Base-by-base conservation (phyloP, 768 basidiomycete species). In the Imleria badia region DNA sequence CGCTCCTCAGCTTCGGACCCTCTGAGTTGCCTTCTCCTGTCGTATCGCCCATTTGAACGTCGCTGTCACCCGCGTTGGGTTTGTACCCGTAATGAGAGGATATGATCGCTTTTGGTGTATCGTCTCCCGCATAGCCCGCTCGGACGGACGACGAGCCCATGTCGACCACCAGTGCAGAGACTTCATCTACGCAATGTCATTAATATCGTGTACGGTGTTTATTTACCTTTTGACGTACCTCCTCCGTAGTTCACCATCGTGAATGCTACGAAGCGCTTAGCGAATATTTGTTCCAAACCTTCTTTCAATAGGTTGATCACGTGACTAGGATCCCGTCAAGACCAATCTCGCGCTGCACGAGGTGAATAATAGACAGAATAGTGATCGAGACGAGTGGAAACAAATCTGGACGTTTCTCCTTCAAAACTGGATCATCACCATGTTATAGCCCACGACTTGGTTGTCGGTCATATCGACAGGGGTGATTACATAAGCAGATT, bases 121-220 rank as follows among this genome's bases (percentile, higher is more conserved):
- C 97, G 73, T 98, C 96, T 43, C 97, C 97, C 12, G 97, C 96
- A 71, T 98, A 97, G 49, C 97, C 97, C 12, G 94, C 93, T 68
- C 97, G 87, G 50, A 95, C 75, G 10, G 93, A 89, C 23, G 89
- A 88, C 12, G 90, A 79, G 29, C 97, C 97, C 67, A 98, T 89
- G 76, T 99, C 97, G 35, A 99, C 76, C 22, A 98, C 97, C 48
- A 98, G 77, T 30, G 96, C 97, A 34, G 94, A 89, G n/a, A 98
- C 94, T 76, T 98, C 95, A 69, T 98, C 95, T 97, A 56, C 13
- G 23, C 4, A 34, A n/a, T 45, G 45, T 40, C 11, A 35, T 56
- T 33, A 52, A 54, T 45, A 3, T 56, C n/a, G 11, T 43, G 15
- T 9, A 39, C n/a, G 34, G 43, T 9, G 23, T 45, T 45, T 41